Conservation (phyloP, 2,329 filamentous ascomycete genomes). For the Lasiodiplodia gonubiensis region DNA sequence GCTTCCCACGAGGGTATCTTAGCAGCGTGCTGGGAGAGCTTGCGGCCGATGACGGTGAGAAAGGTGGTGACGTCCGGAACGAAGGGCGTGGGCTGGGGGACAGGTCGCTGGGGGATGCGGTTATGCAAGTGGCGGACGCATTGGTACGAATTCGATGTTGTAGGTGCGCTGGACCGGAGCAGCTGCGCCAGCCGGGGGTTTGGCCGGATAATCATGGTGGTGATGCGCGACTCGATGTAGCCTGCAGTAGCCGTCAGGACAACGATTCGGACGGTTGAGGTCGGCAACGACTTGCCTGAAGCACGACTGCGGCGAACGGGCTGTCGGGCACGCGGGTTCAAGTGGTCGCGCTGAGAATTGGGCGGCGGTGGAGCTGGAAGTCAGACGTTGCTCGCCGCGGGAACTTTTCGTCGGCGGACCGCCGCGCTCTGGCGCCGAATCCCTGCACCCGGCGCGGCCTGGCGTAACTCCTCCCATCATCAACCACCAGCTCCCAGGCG, state of each 20-base stretch:
- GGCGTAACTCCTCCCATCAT: neutral
- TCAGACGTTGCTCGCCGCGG: constrained; percentile 21
- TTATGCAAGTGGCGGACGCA: constrained; percentile 47
- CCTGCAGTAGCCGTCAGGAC: neutral
- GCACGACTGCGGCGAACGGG: neutral
- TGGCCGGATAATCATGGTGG: constrained; percentile 44
- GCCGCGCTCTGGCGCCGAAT: constrained; percentile 16
- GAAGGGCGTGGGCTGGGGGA: constrained; percentile 79
- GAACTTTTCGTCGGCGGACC: constrained; percentile 28
- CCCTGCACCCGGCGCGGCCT: neutral
- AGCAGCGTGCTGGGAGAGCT: constrained; percentile 77
- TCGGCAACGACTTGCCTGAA: constrained; percentile 6
- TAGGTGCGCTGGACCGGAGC: constrained; percentile 15
- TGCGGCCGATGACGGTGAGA: constrained; percentile 87
- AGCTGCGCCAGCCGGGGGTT: constrained; percentile 16
- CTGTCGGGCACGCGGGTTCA: neutral
- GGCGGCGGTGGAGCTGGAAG: constrained; percentile 26
- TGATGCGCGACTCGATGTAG: constrained; percentile 2
- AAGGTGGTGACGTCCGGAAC: constrained; percentile 86
- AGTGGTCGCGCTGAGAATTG: neutral
- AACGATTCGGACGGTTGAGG: neutral
- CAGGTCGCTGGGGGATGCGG: constrained; percentile 48
- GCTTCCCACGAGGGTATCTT: constrained; percentile 93
- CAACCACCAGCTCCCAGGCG: neutral
- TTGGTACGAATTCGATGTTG: constrained; percentile 6